Conservation (phyloP, 2,329 filamentous ascomycete genomes). For the Ophiosphaerella narmari region DNA sequence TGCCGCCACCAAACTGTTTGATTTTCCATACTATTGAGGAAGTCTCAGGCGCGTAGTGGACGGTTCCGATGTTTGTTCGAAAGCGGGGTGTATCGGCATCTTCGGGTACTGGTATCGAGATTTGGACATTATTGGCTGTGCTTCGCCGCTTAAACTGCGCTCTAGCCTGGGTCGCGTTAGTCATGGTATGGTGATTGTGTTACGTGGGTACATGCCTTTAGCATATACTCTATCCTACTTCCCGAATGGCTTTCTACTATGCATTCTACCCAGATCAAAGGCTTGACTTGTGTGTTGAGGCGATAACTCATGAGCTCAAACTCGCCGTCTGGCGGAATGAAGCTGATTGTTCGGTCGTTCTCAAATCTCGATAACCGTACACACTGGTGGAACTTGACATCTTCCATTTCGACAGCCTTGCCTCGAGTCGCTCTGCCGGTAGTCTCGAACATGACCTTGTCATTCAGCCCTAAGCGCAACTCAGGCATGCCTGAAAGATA, state of each 20-base stretch:
- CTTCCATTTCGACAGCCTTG: conserved; percentile 99
- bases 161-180: conserved; percentile 62
- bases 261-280: conserved; percentile 98
- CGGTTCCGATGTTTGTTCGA: conserved; percentile 94
- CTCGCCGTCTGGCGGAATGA: conserved; percentile 97
- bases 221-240: conserved; percentile 96
- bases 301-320: conserved; percentile 99
- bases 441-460: conserved; percentile 99
- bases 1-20: conserved; percentile 98
- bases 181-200: not conserved
- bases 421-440: conserved; percentile 91
- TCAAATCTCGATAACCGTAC: conserved; percentile 95
- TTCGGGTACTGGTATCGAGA: conserved; percentile 94
- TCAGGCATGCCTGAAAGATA: conserved; percentile 99
- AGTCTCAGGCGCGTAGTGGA: conserved; percentile 97
- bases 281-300: conserved; percentile 97
- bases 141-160: conserved; percentile 97
- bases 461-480: conserved; percentile 88
- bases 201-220: conserved; percentile 64
- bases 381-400: conserved; percentile 99
- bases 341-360: conserved; percentile 97
- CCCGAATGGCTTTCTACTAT: conserved; percentile 95
- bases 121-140: conserved; percentile 98
- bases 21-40: conserved; percentile 99
- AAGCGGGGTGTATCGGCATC: conserved; percentile 96